Conservation (phyloP, 176 grass and related monocot genomes). For the Aechmea fasciata region DNA sequence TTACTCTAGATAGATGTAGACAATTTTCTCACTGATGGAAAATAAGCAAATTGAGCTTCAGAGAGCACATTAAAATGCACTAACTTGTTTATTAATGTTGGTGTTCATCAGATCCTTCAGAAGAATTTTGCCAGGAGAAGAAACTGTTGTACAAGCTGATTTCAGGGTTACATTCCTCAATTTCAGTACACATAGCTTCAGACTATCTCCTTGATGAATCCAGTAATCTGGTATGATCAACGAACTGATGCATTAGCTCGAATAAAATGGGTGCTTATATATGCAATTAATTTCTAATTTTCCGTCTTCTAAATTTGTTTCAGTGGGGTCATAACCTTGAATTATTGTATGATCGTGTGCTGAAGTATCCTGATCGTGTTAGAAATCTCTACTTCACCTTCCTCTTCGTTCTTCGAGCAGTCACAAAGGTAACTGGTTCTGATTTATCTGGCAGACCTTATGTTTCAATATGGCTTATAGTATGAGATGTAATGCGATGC, state of each 20-base stretch:
- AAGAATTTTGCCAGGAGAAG: conserved; percentile 82
- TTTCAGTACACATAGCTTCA: conserved; percentile 97
- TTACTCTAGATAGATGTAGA: too few relatives aligned
- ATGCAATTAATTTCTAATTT: conserved; percentile 7
- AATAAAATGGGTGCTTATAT: background rate
- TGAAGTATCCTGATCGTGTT: conserved; percentile 77
- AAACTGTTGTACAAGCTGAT: conserved; percentile 90
- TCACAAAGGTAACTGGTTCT: conserved; percentile 64
- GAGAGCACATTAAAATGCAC: too few relatives aligned
- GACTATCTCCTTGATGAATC: conserved; percentile 65
- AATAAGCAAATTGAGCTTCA: too few relatives aligned
- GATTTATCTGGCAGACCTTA: background rate
- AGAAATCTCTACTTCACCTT: conserved; percentile 83
- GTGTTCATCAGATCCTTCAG: conserved; percentile 65
- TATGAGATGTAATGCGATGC: too few relatives aligned
- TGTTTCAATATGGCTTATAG: background rate
- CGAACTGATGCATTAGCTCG: background rate
- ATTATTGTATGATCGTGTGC: conserved; percentile 72
- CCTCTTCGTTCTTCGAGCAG: conserved; percentile 91
- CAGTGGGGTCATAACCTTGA: conserved; percentile 87
- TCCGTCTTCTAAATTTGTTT: conserved; percentile 16
- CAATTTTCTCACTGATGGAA: too few relatives aligned
- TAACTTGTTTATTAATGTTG: conserved; percentile 9
- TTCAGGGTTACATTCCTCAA: conserved; percentile 94
- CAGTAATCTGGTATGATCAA: conserved; percentile 42